Base-by-base conservation (phyloP, 2,329 filamentous ascomycete genomes). In the Didymella glomerata region DNA sequence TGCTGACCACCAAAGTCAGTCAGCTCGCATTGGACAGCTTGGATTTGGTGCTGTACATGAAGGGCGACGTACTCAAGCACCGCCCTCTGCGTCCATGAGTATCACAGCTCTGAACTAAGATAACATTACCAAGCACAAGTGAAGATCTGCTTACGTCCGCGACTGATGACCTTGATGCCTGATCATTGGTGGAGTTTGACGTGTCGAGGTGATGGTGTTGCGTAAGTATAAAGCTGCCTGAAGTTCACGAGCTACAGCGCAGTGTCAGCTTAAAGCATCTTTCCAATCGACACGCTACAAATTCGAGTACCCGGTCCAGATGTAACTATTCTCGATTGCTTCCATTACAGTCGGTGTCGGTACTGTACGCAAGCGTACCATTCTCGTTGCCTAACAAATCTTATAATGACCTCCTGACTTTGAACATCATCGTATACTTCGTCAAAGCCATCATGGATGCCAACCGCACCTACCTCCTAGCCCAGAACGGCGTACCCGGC, bases 191-290 rank as follows among this genome's bases (percentile, higher is more conserved):
- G 48, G 24, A 50, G 48, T n/a, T 41, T 28, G 40, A 16, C n/a
- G 2, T 28, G 34, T 20, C 30, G 18, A 16, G 13, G 1, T 24
- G 22, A 30, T 40, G 28, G 22, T 38, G 41, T 30, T 47, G 34
- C 42, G 42, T 30, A 32, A 28, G 30, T 40, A 25, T 44, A 47
- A 38, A 54, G 42, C 42, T 47, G 42, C 42, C 42, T 47, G 25
- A 41, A n/a, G 10, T 13, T 8, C 8, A 32, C n/a, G 13, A 54
- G 11, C 24, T 18, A 1, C 24, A n/a, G 13, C 27, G 10, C 32
- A 54, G 4, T 13, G 32, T 47, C 36, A 54, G 42, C 42, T 22
- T 10, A 10, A 44, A 24, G 28, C 27, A 34, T 22, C 8, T 14
- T 18, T 13, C 50, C 50, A 54, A 46, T 47, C 24, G 36, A 8